Percentiles rank a stretch among this genome's conserved stretches.
Conservation (phyloP, 768 basidiomycete species). For the Lentinula boryana region DNA sequence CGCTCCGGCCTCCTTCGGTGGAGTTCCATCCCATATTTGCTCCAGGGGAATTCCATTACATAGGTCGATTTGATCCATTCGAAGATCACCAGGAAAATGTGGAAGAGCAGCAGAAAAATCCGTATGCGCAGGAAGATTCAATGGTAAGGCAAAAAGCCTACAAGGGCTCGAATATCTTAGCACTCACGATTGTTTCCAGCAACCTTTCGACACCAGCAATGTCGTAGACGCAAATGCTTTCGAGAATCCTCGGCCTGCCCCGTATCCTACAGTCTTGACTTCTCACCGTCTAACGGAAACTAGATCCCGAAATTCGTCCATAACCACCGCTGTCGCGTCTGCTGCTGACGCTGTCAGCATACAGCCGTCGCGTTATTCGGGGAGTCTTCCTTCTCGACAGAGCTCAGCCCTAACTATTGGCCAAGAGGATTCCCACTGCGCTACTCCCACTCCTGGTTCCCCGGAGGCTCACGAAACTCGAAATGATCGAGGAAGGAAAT, state of each 20-base stretch:
- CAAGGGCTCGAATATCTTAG: too few species aligned
- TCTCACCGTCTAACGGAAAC: background rate
- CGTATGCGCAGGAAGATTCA: background rate
- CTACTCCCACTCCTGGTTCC: too few species aligned
- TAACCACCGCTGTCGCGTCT: too few species aligned
- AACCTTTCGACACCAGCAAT: background rate
- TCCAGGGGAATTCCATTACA: background rate
- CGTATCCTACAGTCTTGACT: background rate
- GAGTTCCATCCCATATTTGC: background rate
- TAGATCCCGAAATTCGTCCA: background rate
- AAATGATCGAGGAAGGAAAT: too few species aligned
- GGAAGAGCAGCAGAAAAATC: background rate
- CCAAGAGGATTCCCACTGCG: too few species aligned
- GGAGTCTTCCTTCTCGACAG: too few species aligned
- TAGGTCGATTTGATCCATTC: background rate
- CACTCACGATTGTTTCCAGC: background rate
- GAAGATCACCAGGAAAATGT: background rate
- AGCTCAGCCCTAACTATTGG: too few species aligned
- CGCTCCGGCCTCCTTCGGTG: background rate
- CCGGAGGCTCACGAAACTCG: too few species aligned
- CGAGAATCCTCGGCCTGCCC: background rate
- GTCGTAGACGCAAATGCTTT: background rate
- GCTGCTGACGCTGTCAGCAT: too few species aligned
- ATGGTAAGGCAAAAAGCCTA: background rate
- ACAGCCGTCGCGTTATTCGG: too few species aligned